These are phyloP conservation scores for Sclerotinia borealis DNA, from an alignment of 2,329 filamentous ascomycete species.

Conservation along the genomic window DNA sequence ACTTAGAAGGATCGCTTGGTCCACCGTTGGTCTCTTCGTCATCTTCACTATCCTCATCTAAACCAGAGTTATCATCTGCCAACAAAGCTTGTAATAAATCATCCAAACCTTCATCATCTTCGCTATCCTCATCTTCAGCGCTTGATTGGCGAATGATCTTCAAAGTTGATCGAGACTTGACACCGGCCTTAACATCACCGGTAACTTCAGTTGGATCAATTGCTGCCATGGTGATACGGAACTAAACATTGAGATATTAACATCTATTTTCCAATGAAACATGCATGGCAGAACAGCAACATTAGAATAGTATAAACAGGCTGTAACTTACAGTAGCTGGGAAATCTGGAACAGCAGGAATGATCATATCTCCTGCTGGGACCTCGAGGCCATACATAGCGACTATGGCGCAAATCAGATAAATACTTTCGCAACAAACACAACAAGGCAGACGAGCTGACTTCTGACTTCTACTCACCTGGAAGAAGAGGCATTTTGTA, in stretches of 20 bases:
- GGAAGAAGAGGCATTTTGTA: slow-evolving; percentile 51
- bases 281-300: not conserved
- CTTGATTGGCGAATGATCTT: slow-evolving; percentile 77
- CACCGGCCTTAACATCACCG: slow-evolving; percentile 53
- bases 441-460: not conserved
- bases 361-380: slow-evolving; percentile 74
- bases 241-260: slow-evolving; percentile 46
- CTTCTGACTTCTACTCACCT: slow-evolving; percentile 23
- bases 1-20: slow-evolving; percentile 85
- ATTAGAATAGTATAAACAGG: not conserved
- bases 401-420: slow-evolving; percentile 44
- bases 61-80: slow-evolving; percentile 47
- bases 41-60: slow-evolving; percentile 40
- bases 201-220: slow-evolving; percentile 80
- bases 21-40: slow-evolving; percentile 79
- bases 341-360: slow-evolving; percentile 72
- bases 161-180: slow-evolving; percentile 72
- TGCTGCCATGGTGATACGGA: slow-evolving; percentile 97
- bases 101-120: slow-evolving; percentile 41
- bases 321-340: slow-evolving; percentile 69
- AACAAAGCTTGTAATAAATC: slow-evolving; percentile 45
- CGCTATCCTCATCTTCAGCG: slow-evolving; percentile 59
- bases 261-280: not conserved
- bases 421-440: not conserved
- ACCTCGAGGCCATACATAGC: slow-evolving; percentile 91